Base-by-base conservation (phyloP, 1,284 basidiomycete species). In the Pseudozyma sp. region DNA sequence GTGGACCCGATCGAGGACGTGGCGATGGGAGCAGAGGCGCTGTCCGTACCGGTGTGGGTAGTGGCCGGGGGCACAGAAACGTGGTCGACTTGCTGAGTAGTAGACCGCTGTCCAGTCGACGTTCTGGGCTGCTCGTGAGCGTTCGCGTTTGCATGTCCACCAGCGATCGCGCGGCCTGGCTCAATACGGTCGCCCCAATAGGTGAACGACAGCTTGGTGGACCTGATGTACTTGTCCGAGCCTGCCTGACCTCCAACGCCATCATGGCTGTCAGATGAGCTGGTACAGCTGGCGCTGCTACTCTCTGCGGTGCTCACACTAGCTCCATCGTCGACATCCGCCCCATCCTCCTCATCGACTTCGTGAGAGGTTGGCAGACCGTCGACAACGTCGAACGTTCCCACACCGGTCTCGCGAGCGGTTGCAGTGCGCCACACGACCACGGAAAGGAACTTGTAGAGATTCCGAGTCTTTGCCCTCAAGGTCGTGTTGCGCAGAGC, bases 381-480 rank as follows among this genome's bases (percentile, higher is more conserved):
- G 14, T 72, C 62, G 16, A 50, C 11, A 14, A 50, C 54, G n/a
- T 51, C 55, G 5, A 43, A 54, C n/a, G 44, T 55, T 0, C 47
- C 67, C 5, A 46, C 54, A 2, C 42, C 43, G 10, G 11, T 51
- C 4, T 49, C 47, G 8, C 45, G 60, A 3, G 42, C 42, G 35
- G 63, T 59, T 7, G 67, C 72, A 17, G 56, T 71, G 11, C 62
- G 65, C 75, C 78, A 81, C 8, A 70, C 69, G 0, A 68, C 66
- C 6, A 80, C 75, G 5, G 58, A 65, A 39, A 81, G 30, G 24
- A 81, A 81, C 37, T 74, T 78, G 74, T 81, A 81, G 37, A 81
- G 46, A 49, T 81, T 81, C 46, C 79, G 58, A 11, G 79, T 80
- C 51, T 78, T 78, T 17, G 78, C 74, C 8, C 78, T 57, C 42